Evolutionary conservation across 1,284 basidiomycete species (phyloP), one percentile per base, ranked within the genome.

Genomic region (Pterulicium gracile): DNA sequence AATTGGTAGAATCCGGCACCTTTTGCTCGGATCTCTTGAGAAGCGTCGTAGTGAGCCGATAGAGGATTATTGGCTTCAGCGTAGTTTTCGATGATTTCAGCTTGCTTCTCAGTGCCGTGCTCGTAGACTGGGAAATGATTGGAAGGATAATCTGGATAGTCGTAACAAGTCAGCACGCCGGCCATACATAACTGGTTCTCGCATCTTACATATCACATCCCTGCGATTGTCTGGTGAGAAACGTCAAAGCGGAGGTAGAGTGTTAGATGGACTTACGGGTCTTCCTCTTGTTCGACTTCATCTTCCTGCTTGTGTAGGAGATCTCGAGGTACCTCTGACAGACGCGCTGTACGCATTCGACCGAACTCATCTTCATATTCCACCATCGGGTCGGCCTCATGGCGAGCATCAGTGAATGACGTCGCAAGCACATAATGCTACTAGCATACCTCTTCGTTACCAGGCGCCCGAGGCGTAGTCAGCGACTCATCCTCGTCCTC

Each of bases 1-100:
- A 98, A 94, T 56, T 87, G 80, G 60, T 94, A 95, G 64, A 87
- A 89, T 0, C 79, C 93, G 0, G 93, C 92, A 24, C 88, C 94
- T 56, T 83, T 83, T n/a, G 83, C 77, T 4, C 94, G 84, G 7
- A 85, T 79, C 61, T 98, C 94, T 45, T 67, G 68, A 0, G 76
- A 71, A 0, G 89, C 73, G 60, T 97, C 88, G 61, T 92, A 98
- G 59, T 94, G 90, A 14, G 75, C 65, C 14, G 77, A 72, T 2
- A 88, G 71, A 0, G 86, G 81, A 47, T 79, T 83, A 45, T 79
- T 72, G 15, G 79, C 79, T 56, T 96, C 92, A 15, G 79, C 73
- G 21, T 76, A 72, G 3, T 81, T 72, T 52, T 87, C 80, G 54
- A 82, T 80, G 52, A 95, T 88, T 48, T 81, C 73, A 3, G 80